Evolutionary conservation across 164 flowering plant species (phyloP).

Genomic region (Cinnamomum micranthum): DNA sequence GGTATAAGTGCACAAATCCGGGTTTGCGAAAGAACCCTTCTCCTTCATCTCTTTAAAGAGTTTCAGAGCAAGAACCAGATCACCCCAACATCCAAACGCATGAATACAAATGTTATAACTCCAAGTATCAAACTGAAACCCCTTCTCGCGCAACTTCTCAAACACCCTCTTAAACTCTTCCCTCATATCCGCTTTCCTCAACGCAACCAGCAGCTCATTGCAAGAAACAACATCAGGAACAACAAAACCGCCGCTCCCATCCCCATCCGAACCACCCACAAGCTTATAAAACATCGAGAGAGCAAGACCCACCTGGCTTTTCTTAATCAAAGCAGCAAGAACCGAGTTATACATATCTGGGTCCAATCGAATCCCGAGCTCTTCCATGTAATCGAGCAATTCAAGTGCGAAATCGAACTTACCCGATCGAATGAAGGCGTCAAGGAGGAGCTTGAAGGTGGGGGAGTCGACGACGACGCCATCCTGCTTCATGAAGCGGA

Average conservation of each 20-base stretch:
- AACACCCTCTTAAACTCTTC: conserved; percentile 54
- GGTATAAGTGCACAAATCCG: conserved; percentile 89
- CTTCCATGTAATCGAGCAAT: conserved; percentile 64
- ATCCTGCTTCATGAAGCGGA: conserved; percentile 59
- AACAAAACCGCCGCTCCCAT: background rate
- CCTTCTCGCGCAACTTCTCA: conserved; percentile 41
- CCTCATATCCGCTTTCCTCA: conserved; percentile 60
- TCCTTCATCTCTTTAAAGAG: conserved; percentile 87
- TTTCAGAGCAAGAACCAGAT: conserved; percentile 45
- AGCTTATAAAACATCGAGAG: conserved; percentile 62
- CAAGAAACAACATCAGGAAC: conserved; percentile 46
- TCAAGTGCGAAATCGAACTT: conserved; percentile 62
- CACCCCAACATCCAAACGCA: conserved; percentile 93
- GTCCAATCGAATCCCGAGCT: conserved; percentile 35
- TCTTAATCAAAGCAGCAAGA: conserved; percentile 61
- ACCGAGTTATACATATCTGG: conserved; percentile 53
- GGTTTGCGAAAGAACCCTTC: conserved; percentile 24
- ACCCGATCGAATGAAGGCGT: conserved; percentile 49
- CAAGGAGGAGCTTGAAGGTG: conserved; percentile 59
- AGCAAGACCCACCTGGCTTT: conserved; percentile 56
- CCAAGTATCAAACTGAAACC: conserved; percentile 50
- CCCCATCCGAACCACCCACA: conserved; percentile 25
- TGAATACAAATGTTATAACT: conserved; percentile 89
- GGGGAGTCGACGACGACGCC: conserved; percentile 49
- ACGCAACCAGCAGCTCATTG: conserved; percentile 65